These are phyloP conservation scores for Lactarius pseudohatsudake DNA, from an alignment of 768 basidiomycete species.

Conservation along the genomic window DNA sequence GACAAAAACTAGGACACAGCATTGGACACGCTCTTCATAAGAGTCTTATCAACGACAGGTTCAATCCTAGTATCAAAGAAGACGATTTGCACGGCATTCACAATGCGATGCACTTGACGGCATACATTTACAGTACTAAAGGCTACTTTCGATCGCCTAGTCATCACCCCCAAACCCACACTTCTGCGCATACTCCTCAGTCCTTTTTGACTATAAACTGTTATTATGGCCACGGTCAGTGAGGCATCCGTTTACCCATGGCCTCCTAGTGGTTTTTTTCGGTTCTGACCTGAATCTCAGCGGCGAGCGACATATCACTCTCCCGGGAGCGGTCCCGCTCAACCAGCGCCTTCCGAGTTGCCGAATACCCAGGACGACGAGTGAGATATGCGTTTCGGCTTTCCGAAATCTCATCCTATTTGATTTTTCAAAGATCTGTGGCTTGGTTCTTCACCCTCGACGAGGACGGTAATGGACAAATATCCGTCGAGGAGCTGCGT, in stretches of 20 bases:
- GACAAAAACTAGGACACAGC: neutral
- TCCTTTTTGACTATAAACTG: neutral
- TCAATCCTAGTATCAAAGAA: neutral
- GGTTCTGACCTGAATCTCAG: neutral
- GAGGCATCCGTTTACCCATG: neutral
- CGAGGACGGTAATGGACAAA: slow-evolving; percentile 10
- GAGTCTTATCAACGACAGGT: neutral
- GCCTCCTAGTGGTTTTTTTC: neutral
- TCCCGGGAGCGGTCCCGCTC: neutral
- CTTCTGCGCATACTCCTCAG: neutral
- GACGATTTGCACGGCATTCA: neutral
- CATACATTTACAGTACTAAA: neutral
- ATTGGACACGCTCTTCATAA: neutral
- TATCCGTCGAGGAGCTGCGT: slow-evolving; percentile 14
- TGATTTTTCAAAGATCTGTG: neutral
- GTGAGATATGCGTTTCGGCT: neutral
- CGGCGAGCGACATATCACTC: neutral
- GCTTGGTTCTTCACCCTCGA: slow-evolving; percentile 11
- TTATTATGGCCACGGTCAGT: neutral
- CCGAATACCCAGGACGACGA: slow-evolving; percentile 1
- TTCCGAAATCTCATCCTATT: neutral
- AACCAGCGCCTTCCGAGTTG: neutral
- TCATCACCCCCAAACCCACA: neutral
- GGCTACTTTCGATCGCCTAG: neutral
- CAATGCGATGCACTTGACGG: neutral